These are phyloP conservation scores for Macadamia integrifolia DNA, from an alignment of 164 flowering plant genomes.

Conservation along the genomic window DNA sequence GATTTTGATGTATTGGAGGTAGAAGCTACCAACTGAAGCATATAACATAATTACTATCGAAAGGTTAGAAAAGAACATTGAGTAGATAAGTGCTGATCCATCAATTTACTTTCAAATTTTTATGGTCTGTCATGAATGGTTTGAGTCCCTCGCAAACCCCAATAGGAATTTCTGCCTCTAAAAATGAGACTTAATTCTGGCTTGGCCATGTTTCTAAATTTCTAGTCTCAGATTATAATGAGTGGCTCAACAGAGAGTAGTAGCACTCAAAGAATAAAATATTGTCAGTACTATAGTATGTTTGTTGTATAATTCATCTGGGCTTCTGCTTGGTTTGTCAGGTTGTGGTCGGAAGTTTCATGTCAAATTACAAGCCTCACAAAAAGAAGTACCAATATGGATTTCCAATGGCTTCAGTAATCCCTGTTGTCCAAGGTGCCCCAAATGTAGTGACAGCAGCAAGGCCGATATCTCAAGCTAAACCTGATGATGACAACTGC, in stretches of 20 bases:
- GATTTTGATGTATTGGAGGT: too few species aligned
- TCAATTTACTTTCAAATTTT: background rate
- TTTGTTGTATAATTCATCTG: background rate
- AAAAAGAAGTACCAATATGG: constrained; percentile 38
- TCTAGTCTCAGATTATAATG: background rate
- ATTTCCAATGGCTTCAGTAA: constrained; percentile 17
- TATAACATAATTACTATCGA: background rate
- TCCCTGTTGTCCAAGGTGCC: constrained; percentile 8
- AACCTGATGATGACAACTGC: constrained; percentile 26
- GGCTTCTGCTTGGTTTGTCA: constrained; percentile 17
- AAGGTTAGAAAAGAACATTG: background rate
- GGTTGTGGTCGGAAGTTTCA: constrained; percentile 77
- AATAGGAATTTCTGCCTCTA: background rate
- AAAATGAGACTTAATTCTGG: background rate
- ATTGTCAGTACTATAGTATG: background rate
- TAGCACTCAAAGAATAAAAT: background rate
- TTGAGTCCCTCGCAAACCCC: background rate
- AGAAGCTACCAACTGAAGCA: background rate
- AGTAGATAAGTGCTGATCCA: background rate
- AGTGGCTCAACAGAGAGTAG: too few species aligned
- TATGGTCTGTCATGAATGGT: background rate
- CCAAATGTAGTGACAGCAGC: constrained; percentile 38
- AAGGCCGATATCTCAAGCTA: constrained; percentile 45
- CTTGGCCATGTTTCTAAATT: background rate
- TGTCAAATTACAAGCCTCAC: constrained; percentile 39